phyloP scores from a whole-genome alignment of 371 early-diverging fungal species.

The Blakeslea trispora region DNA sequence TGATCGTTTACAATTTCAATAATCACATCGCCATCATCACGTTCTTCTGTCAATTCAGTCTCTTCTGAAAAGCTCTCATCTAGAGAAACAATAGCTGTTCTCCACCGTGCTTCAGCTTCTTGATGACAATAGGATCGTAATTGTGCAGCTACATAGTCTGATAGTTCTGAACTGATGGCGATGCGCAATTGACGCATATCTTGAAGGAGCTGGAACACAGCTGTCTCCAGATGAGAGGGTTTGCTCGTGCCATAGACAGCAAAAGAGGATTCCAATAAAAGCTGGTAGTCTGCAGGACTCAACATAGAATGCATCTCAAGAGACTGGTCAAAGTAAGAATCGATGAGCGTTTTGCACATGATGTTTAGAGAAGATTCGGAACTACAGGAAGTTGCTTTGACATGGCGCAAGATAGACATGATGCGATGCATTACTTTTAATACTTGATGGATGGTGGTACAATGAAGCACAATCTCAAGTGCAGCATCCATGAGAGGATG shows the following conservation, averaged over 20 bases:
- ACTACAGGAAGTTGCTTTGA: neutral
- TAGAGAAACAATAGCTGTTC: conserved; percentile 9
- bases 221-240: neutral
- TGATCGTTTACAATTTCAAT: conserved; percentile 9
- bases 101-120: conserved; percentile 17
- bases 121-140: conserved; percentile 10
- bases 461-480: conserved; percentile 3
- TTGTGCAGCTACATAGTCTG: conserved; percentile 8
- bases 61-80: no score
- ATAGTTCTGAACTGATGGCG: neutral
- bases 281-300: neutral
- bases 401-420: neutral
- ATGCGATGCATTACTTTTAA: neutral
- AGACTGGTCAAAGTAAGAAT: neutral
- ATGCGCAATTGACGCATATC: conserved; percentile 9
- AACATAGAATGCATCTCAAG: neutral
- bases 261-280: neutral
- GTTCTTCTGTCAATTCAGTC: no score
- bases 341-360: neutral
- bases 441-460: neutral
- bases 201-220: conserved; percentile 11
- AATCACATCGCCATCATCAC: conserved; percentile 16
- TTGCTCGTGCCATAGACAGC: neutral
- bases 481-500: conserved; percentile 25
- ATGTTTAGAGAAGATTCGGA: neutral